Base-by-base conservation (phyloP, 139 green algal species). In the Volvox africanus region DNA sequence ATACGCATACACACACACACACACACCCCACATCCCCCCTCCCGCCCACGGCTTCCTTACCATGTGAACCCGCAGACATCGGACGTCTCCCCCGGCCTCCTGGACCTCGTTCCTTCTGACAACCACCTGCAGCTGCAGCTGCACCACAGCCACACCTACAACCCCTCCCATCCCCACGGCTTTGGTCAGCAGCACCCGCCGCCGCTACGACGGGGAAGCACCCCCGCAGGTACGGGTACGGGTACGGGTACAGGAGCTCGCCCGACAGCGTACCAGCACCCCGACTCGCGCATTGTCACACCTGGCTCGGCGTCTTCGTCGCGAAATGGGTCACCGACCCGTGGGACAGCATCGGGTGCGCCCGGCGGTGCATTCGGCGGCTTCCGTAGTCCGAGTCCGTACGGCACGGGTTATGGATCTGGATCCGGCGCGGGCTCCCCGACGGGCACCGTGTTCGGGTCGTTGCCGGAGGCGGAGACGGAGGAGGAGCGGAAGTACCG, bases 401-500 rank as follows among this genome's bases (percentile, higher is more conserved):
- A 55, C 44, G 44, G 44, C 44, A 55, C 44, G 44, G 44, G 44
- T 1, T 80, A n/a, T 80, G 76, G 76, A 61, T 82, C 30, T 32
- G 76, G n/a, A 82, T 82, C 76, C 32, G 76, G 73, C 26, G 73
- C 28, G 28, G 21, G 21, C 11, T 32, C 24, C 17, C 17, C 73
- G 17, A 32, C 73, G 24, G 20, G 17, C 17, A 22, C 17, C 24
- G 61, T 11, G 50, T 32, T 9, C 19, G 61, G 24, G 61, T 75
- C n/a, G n/a, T n/a, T 30, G 81, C 36, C 19, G 32, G 82, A 67
- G 62, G 62, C 35, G 5, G 62, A 79, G 33, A 55, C 82, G 62
- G 82, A 88, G 3, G 80, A 75, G 17, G 80, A 87, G 32, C 30
- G 30, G 13, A 80, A 88, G 67, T 35, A 69, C 24, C 36, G 37